Evolutionary conservation across 192 early-diverging fungal genomes (phyloP), one percentile per base, ranked within the genome.

Genomic region (Umbelopsis vinacea): DNA sequence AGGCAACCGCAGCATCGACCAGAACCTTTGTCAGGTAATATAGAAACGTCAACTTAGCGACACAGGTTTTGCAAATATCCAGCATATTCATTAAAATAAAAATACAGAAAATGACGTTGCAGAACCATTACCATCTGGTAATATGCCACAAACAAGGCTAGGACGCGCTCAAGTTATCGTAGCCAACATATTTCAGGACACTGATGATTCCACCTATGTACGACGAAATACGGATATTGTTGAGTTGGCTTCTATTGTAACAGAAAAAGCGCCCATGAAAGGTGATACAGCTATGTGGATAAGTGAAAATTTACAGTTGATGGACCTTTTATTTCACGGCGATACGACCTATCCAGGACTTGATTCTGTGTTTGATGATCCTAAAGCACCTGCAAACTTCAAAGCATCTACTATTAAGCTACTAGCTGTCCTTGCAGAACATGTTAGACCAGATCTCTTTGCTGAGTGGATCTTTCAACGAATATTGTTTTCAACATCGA

Each of bases 391-490:
- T 17, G 57, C 57, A 63, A 9, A 26, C 11, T 63, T 63, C 29
- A 63, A 63, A 37, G 2, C 14, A 17, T 63, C 57, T 10, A 63
- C 57, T 17, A 63, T 63, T 14, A 63, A 17, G 35, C 6, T 63
- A 35, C 35, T 63, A 19, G 26, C 57, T 6, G 33, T 29, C 6
- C 14, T 63, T 63, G 57, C 57, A 37, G 57, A 63, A 14, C 19
- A n/a, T n/a, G 57, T 63, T 37, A 63, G 57, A 63, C 23, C 33
- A 37, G 57, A 63, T 17, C 17, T 63, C 3, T 63, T 63, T 37
- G 57, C 57, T 17, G 57, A 63, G 26, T 63, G 57, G 57, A 63
- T 63, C 29, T 63, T 29, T 63, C 24, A 63, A 26, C 57, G 57
- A 33, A 6, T 63, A 3, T 19, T 63, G 26, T 63, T 37, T 17